Evolutionary conservation across 1,284 basidiomycete species (phyloP).

Genomic region (Rugosomyces carneus): DNA sequence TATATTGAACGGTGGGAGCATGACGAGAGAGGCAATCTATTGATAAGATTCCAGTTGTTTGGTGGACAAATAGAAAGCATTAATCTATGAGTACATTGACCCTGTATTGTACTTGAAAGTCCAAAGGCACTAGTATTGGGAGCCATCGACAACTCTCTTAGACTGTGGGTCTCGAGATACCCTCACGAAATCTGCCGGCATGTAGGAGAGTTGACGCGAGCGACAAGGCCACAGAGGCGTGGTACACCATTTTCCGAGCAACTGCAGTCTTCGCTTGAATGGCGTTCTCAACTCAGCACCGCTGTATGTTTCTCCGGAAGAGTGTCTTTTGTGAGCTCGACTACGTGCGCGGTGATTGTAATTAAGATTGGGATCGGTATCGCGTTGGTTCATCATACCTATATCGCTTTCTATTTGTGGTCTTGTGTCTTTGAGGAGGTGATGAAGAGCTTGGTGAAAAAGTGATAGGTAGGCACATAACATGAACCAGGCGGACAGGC

Average conservation of each 20-base stretch:
- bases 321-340: neutral
- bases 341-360: neutral
- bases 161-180: conserved; percentile 11
- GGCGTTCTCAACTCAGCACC: conserved; percentile 6
- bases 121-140: neutral
- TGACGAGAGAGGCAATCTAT: conserved; percentile 5
- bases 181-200: conserved; percentile 25
- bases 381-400: neutral
- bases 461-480: neutral
- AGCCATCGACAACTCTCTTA: neutral
- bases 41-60: too few species aligned
- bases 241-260: conserved; percentile 26
- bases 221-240: conserved; percentile 16
- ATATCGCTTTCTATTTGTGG: neutral
- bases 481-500: neutral
- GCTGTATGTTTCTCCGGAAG: neutral
- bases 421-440: neutral
- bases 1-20: conserved; percentile 42
- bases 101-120: too few species aligned
- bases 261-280: conserved; percentile 20
- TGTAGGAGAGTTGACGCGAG: conserved; percentile 27
- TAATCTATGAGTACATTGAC: too few species aligned
- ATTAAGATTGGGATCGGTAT: neutral
- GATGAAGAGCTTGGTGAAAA: neutral
- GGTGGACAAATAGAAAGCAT: too few species aligned